Percentiles rank a stretch among this genome's conserved stretches.
Conservation (phyloP, 345 rosid species). For the Geranium rotundifolium region DNA sequence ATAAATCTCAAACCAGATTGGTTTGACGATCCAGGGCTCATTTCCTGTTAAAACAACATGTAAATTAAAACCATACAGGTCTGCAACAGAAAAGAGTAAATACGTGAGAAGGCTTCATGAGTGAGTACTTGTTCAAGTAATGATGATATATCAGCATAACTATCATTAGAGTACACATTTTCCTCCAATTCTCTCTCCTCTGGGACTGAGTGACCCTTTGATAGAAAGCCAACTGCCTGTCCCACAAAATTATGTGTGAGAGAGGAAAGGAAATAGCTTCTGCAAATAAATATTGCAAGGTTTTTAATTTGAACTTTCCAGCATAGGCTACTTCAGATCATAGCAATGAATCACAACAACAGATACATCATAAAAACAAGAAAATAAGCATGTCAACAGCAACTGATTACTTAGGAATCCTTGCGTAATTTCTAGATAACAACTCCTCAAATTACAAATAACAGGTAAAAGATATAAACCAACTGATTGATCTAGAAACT, state of each 20-base stretch:
- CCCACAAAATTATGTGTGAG: conserved; percentile 4
- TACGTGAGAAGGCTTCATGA: conserved; percentile 1
- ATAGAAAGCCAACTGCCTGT: conserved; percentile 79
- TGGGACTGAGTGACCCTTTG: conserved; percentile 44
- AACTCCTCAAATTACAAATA: neutral
- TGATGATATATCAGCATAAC: conserved; percentile 43
- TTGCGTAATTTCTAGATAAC: neutral
- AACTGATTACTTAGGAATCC: neutral
- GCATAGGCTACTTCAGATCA: neutral
- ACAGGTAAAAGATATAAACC: neutral
- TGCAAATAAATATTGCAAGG: neutral
- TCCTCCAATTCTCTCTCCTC: conserved; percentile 77
- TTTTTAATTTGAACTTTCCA: no score
- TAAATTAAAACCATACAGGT: neutral
- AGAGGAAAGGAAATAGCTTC: neutral
- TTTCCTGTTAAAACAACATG: conserved; percentile 40
- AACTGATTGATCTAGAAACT: neutral
- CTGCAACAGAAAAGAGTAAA: neutral
- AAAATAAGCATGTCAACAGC: neutral
- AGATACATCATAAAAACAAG: neutral
- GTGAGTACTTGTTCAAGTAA: conserved; percentile 70
- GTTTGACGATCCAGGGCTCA: conserved; percentile 47
- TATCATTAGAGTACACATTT: conserved; percentile 38
- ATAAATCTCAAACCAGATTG: conserved; percentile 82
- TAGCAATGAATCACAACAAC: neutral